Evolutionary conservation across 768 basidiomycete species (phyloP).

Genomic region (Candolleomyces eurysporus): DNA sequence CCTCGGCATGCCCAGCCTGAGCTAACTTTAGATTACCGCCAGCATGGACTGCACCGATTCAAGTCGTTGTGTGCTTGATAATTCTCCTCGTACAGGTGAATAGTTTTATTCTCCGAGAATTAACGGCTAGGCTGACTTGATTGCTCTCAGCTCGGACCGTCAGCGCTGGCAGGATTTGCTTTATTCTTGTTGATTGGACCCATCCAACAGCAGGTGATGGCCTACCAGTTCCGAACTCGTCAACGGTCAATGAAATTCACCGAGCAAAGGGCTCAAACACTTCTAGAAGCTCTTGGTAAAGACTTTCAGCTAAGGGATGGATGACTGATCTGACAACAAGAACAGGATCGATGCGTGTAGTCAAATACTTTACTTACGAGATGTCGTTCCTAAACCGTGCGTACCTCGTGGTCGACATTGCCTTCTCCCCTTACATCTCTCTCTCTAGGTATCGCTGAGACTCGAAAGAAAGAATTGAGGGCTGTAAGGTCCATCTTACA

Average conservation of each 20-base stretch:
- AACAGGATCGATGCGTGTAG: conserved; percentile 62
- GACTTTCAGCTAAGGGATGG: not conserved
- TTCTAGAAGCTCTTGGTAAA: conserved; percentile 63
- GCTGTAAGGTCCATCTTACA: conserved; percentile 58
- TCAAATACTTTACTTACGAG: conserved; percentile 78
- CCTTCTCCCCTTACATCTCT: not conserved
- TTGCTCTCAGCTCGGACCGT: conserved; percentile 54
- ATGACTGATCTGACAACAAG: not conserved
- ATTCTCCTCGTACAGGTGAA: conserved; percentile 58
- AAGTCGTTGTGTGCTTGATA: conserved; percentile 56
- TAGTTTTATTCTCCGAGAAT: not conserved
- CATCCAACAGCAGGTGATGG: conserved; percentile 63
- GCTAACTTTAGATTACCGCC: not conserved
- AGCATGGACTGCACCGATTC: conserved; percentile 70
- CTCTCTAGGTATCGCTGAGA: conserved; percentile 47
- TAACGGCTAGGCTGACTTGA: not conserved
- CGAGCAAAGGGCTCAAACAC: conserved; percentile 57
- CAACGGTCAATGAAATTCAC: conserved; percentile 59
- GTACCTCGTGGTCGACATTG: conserved; percentile 12
- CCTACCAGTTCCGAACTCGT: conserved; percentile 51
- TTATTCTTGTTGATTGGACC: conserved; percentile 63
- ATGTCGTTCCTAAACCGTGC: conserved; percentile 61
- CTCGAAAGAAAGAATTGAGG: conserved; percentile 52
- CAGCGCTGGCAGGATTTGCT: conserved; percentile 68
- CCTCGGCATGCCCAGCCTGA: not conserved